phyloP scores from a whole-genome alignment of 2,329 filamentous ascomycete species.

The Colletotrichum viniferum region DNA sequence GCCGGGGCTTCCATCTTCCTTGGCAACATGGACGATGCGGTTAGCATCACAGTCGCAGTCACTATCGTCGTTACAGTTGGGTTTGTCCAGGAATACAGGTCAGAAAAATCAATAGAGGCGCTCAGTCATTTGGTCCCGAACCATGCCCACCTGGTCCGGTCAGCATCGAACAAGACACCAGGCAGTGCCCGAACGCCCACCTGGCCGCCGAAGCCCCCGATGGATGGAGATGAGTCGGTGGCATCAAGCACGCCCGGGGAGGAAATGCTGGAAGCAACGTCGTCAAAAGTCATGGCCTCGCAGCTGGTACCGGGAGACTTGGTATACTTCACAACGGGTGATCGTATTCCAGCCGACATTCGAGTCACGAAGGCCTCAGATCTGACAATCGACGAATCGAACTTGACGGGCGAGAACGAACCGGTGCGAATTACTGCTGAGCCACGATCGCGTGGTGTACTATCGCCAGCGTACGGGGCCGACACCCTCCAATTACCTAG shows the following conservation, averaged over 20 bases:
- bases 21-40: conserved; percentile 91
- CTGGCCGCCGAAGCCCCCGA: conserved; percentile 56
- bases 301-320: conserved; percentile 92
- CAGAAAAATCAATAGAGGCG: conserved; percentile 96
- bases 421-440: conserved; percentile 81
- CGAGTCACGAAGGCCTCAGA: conserved; percentile 90
- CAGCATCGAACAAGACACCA: conserved; percentile 42
- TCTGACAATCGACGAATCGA: conserved; percentile 94
- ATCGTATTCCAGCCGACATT: conserved; percentile 95
- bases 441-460: conserved; percentile 43
- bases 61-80: conserved; percentile 97
- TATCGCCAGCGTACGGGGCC: conserved; percentile 33
- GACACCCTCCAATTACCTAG: conserved; percentile 34
- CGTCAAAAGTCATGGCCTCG: conserved; percentile 83
- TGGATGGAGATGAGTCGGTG: conserved; percentile 37
- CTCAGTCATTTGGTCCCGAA: conserved; percentile 93
- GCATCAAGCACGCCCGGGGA: conserved; percentile 63
- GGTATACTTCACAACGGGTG: conserved; percentile 92
- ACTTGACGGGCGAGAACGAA: conserved; percentile 95
- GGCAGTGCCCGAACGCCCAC: conserved; percentile 39
- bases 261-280: conserved; percentile 71
- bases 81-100: conserved; percentile 96
- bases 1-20: conserved; percentile 88
- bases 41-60: conserved; percentile 95
- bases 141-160: conserved; percentile 90